Base-by-base conservation (phyloP, 2,329 filamentous ascomycete genomes). In the Arachnomyces sp. region DNA sequence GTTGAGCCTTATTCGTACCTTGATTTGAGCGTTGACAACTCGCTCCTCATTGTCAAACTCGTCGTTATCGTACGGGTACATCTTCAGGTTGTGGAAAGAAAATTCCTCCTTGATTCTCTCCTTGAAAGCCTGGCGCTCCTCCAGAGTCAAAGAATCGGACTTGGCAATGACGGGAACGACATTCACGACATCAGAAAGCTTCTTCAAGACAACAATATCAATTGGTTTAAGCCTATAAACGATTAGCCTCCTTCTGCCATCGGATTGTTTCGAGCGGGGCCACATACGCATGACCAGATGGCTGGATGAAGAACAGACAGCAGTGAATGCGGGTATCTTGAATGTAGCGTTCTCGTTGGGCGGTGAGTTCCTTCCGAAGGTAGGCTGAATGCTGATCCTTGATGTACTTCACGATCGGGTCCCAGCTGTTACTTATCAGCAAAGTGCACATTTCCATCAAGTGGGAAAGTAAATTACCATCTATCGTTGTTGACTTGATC, bases 361-460 rank as follows among this genome's bases (percentile, higher is more conserved):
- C 92, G 41, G 92, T 96, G 61, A 98, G 87, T 71, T 98, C 92
- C 78, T 98, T 98, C 69, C 92, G 86, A 56, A 98, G 81, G 74
- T 96, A 98, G 59, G 92, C 90, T 39, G 88, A 95, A 77, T 98
- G 92, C 75, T 98, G 92, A 71, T 98, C 92, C 78, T 98, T 98
- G 78, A 98, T 98, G 73, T 98, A 98, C 77, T 98, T 98, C 77
- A 98, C 90, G 66, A 98, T 98, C 49, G 92, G 92, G 64, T 98
- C 92, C 92, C 92, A 98, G 82, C 71, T 74, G 29, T 33, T 38
- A 28, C 16, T 7, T 12, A 34, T 41, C 35, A 44, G 41, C 17
- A 28, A 40, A 13, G 12, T 11, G 29, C 2, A 11, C 7, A 36
- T 37, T 6, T 11, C 9, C 14, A 34, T 47, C 15, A 43, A 43